phyloP scores from a whole-genome alignment of 352 stramenopile species.

The Halophytophthora polymorphica region DNA sequence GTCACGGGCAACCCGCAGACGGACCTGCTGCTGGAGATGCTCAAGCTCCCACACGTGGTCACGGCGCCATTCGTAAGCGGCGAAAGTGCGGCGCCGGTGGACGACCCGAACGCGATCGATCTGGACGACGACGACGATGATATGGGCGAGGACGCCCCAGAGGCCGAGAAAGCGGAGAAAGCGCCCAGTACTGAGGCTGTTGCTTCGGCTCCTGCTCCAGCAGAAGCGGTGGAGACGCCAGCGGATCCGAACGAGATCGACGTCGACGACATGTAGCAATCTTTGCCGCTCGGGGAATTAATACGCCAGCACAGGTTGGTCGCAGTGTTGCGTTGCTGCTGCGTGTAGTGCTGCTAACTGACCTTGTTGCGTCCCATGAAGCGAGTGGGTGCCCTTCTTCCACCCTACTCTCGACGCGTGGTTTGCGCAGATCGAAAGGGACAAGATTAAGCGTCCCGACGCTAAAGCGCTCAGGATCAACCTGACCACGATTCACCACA shows the following conservation, averaged over 20 bases:
- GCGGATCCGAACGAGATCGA: conserved; percentile 35
- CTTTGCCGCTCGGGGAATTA: too few relatives aligned
- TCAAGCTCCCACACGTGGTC: conserved; percentile 93
- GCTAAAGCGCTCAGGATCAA: too few relatives aligned
- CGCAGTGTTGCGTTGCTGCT: too few relatives aligned
- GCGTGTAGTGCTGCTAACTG: too few relatives aligned
- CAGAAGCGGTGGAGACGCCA: conserved; percentile 1
- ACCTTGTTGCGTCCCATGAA: too few relatives aligned
- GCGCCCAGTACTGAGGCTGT: conserved; percentile 6
- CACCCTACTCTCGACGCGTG: too few relatives aligned
- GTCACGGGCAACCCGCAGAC: conserved; percentile 93
- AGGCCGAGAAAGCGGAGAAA: conserved; percentile 3
- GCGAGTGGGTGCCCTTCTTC: too few relatives aligned
- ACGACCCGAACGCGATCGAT: conserved; percentile 61
- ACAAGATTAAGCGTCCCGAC: too few relatives aligned
- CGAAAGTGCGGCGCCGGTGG: conserved; percentile 10
- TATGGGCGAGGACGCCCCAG: conserved; percentile 10
- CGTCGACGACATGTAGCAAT: conserved; percentile 29
- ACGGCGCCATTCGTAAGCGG: conserved; percentile 85
- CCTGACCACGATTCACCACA: too few relatives aligned
- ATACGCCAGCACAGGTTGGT: too few relatives aligned
- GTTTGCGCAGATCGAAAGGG: too few relatives aligned
- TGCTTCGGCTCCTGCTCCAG: conserved; percentile 1
- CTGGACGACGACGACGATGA: conserved; percentile 42
- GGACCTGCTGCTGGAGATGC: conserved; percentile 88